phyloP scores from a whole-genome alignment of 75 land plant species.

The Sequoia sempervirens region DNA sequence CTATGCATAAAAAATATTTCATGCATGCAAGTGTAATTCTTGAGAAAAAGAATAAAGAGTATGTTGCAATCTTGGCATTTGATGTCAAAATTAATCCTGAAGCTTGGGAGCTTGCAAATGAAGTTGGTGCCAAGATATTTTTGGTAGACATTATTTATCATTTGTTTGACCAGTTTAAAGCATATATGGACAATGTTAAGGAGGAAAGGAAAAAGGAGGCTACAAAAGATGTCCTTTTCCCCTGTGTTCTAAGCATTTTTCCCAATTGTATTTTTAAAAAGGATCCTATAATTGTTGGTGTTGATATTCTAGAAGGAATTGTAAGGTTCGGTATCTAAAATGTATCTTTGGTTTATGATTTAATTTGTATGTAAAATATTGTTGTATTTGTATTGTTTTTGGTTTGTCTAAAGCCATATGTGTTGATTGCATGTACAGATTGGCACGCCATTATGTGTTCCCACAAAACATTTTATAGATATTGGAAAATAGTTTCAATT shows the following conservation, averaged over 20 bases:
- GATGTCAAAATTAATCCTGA: conserved; percentile 98
- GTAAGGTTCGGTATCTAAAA: conserved; percentile 45
- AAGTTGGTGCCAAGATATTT: conserved; percentile 79
- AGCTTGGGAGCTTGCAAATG: conserved; percentile 91
- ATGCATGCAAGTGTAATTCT: conserved; percentile 98
- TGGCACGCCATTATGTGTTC: conserved; percentile 92
- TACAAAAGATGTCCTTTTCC: conserved; percentile 93
- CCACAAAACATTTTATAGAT: conserved; percentile 68
- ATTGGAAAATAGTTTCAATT: conserved; percentile 88
- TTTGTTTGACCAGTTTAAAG: conserved; percentile 94
- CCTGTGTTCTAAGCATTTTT: conserved; percentile 84
- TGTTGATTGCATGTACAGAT: conserved; percentile 38
- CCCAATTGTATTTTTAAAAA: conserved; percentile 88
- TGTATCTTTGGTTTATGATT: neutral
- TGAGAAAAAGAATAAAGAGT: conserved; percentile 92
- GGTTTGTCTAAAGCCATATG: too few species aligned
- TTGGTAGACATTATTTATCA: conserved; percentile 97
- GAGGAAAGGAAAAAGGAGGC: conserved; percentile 89
- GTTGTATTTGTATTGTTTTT: neutral
- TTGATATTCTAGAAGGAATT: conserved; percentile 87
- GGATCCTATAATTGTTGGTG: conserved; percentile 90
- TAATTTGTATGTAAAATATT: neutral
- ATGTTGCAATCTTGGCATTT: conserved; percentile 91
- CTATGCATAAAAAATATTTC: conserved; percentile 94
- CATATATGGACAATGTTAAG: conserved; percentile 76